A percentile compares a stretch with the other conserved stretches of the same genome.
Conservation (phyloP, 73 alveolate species). For the Stentor roeselii region DNA sequence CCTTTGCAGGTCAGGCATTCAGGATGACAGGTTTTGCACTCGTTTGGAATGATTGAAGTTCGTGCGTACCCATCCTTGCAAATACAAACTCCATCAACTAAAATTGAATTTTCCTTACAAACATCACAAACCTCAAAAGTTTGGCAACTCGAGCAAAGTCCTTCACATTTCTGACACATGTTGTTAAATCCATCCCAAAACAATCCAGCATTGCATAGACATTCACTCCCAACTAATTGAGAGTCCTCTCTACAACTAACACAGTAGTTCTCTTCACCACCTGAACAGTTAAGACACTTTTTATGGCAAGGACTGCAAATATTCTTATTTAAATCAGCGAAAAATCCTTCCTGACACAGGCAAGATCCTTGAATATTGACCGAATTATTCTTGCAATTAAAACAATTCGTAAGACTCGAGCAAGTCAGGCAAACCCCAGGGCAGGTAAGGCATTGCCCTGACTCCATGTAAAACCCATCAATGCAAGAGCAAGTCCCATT, state of each 20-base stretch:
- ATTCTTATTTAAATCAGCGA: too few relatives aligned
- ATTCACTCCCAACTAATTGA: not conserved
- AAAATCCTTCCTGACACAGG: too few relatives aligned
- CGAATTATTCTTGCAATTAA: too few relatives aligned
- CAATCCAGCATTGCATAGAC: not conserved
- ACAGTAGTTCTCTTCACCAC: not conserved
- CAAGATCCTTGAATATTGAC: too few relatives aligned
- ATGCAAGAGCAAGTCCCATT: too few relatives aligned
- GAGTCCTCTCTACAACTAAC: not conserved
- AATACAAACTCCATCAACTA: not conserved
- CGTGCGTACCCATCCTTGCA: constrained; percentile 26
- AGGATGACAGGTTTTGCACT: not conserved
- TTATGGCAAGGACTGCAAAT: not conserved
- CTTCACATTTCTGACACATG: not conserved
- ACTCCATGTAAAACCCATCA: too few relatives aligned
- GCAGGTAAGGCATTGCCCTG: too few relatives aligned
- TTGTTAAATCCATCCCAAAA: not conserved
- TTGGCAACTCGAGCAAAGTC: not conserved
- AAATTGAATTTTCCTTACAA: not conserved
- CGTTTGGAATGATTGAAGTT: too few relatives aligned
- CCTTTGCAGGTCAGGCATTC: not conserved
- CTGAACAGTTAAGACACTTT: not conserved
- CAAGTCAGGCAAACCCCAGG: too few relatives aligned
- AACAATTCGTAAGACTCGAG: too few relatives aligned
- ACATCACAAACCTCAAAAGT: not conserved